Evolutionary conservation across 164 flowering plant species (phyloP), one percentile per base, ranked within the genome.

Genomic region (Magnolia sinica): DNA sequence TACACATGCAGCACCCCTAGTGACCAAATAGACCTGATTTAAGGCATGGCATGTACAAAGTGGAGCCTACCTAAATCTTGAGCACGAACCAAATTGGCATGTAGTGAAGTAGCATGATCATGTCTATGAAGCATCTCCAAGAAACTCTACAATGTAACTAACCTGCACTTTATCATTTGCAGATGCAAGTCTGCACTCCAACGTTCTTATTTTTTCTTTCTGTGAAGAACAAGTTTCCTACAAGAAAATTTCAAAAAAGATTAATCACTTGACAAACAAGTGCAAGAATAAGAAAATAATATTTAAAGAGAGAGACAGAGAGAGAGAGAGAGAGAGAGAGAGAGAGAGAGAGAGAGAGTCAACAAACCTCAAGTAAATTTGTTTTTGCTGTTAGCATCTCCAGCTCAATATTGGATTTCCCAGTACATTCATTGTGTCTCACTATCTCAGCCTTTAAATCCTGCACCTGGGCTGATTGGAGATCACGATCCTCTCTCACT

Each of bases 151-250:
- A 13, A 64, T 22, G 24, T 16, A 37, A 49, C 29, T 55, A 50
- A 96, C 99, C 96, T 86, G 82, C 75, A 91, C 76, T 72, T 88
- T 89, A 37, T 84, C 86, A 77, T 90, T 89, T 52, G 97, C 91
- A 81, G 76, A 83, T 63, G 76, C 83, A 27, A 96, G 84, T 76
- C 90, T 88, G 14, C 87, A 83, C 72, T 88, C 90, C 81, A 94
- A 78, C 45, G 68, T 73, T 71, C 59, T 81, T 68, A 96, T 81
- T 72, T 89, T 84, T 10, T 87, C 83, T 73, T 77, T 82, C 77
- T 94, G 97, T 20, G 89, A 81, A 13, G 82, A 74, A 78, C 93
- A 93, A 50, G 77, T 87, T 18, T 76, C 93, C 99, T 96, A 80
- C 74, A 79, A 72, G 75, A 58, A 55, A 74, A 75, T 14, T 66